phyloP scores from a whole-genome alignment of 768 basidiomycete genomes.

The Grammothele lineata region DNA sequence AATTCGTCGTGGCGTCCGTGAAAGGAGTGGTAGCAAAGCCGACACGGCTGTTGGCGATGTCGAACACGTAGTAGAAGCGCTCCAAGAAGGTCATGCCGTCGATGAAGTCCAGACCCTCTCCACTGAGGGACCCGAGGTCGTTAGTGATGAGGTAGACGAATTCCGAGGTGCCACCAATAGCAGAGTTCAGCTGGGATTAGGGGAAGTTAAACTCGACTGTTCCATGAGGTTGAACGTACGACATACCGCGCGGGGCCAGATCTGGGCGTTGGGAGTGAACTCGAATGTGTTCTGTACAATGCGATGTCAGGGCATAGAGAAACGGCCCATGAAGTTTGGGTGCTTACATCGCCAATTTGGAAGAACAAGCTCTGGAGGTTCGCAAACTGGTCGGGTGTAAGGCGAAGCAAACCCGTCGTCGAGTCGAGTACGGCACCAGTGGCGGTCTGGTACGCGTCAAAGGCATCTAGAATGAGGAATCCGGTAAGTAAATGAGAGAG shows the following conservation, averaged over 20 bases:
- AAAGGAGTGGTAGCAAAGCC: slow-evolving; percentile 38
- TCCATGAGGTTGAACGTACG: too few species aligned
- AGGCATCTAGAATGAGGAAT: slow-evolving; percentile 25
- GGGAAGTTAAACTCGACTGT: too few species aligned
- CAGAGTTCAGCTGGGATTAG: slow-evolving; percentile 41
- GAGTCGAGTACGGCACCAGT: slow-evolving; percentile 29
- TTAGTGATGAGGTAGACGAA: slow-evolving; percentile 35
- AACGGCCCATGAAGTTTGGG: background rate
- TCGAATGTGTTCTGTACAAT: slow-evolving; percentile 41
- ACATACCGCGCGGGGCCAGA: slow-evolving; percentile 47
- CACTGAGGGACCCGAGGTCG: slow-evolving; percentile 35
- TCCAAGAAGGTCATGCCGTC: slow-evolving; percentile 31
- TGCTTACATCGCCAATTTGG: slow-evolving; percentile 42
- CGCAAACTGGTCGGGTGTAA: slow-evolving; percentile 48
- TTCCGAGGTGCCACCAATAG: slow-evolving; percentile 46
- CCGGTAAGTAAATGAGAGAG: background rate
- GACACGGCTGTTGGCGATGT: slow-evolving; percentile 33
- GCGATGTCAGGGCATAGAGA: too few species aligned
- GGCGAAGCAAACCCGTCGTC: slow-evolving; percentile 44
- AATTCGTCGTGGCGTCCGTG: slow-evolving; percentile 32
- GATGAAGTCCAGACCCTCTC: slow-evolving; percentile 50
- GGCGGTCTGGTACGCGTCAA: slow-evolving; percentile 23
- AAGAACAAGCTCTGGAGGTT: slow-evolving; percentile 56
- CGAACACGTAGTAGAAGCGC: slow-evolving; percentile 42
- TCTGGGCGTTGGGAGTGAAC: slow-evolving; percentile 61